phyloP scores from a whole-genome alignment of 768 basidiomycete genomes.

The Leccinum obscurum region DNA sequence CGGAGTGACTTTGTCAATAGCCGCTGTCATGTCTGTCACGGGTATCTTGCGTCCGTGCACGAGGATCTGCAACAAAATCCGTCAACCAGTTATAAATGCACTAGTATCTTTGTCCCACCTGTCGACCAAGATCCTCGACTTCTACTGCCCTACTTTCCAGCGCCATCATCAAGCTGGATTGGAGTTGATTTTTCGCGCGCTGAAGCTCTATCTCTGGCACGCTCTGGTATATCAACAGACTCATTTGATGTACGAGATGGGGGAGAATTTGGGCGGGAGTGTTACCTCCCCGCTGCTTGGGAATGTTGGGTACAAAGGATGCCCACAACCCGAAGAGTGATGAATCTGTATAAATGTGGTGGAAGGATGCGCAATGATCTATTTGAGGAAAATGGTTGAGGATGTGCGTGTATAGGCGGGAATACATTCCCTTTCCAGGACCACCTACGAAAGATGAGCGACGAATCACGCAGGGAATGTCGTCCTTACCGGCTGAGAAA shows the following conservation, averaged over 20 bases:
- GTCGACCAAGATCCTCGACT: conserved; percentile 89
- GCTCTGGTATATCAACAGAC: conserved; percentile 70
- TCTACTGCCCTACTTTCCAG: conserved; percentile 83
- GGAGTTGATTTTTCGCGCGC: conserved; percentile 94
- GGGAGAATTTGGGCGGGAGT: conserved; percentile 73
- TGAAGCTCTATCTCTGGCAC: conserved; percentile 69
- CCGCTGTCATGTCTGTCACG: conserved; percentile 86
- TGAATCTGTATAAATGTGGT: conserved; percentile 95
- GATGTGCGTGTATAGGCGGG: conserved; percentile 92
- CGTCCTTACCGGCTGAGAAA: conserved; percentile 79
- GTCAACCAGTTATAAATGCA: conserved; percentile 1
- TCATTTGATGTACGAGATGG: conserved; percentile 86
- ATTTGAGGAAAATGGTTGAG: conserved; percentile 92
- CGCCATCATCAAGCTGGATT: conserved; percentile 91
- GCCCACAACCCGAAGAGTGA: conserved; percentile 92
- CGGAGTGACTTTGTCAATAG: conserved; percentile 74
- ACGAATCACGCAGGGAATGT: neutral
- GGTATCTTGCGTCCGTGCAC: conserved; percentile 86
- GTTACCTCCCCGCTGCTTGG: conserved; percentile 57
- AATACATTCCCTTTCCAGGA: conserved; percentile 99
- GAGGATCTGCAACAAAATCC: conserved; percentile 52
- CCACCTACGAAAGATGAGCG: conserved; percentile 55
- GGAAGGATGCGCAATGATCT: conserved; percentile 95
- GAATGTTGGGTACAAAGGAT: conserved; percentile 69
- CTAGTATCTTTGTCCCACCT: conserved; percentile 46